Base-by-base conservation (phyloP, 495 filamentous ascomycete genomes). In the Xylaria intraflava region DNA sequence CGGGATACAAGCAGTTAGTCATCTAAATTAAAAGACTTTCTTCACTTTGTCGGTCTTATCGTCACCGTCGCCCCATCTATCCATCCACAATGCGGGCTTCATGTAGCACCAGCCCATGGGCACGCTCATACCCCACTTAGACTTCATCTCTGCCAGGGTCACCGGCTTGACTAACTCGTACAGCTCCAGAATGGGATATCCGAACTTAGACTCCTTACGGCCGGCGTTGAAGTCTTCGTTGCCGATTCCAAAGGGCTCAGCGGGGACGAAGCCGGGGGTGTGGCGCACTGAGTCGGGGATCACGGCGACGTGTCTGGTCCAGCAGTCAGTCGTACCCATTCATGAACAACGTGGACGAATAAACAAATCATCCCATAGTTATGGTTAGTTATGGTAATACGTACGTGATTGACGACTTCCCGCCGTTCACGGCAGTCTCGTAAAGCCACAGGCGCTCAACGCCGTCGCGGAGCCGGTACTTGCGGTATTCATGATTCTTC, bases 141-240 rank as follows among this genome's bases (percentile, higher is more conserved):
- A 22, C 29, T 65, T 62, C 38, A 64, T 65, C 50, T 57, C 56
- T 29, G 47, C 51, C 39, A 70, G 52, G 11, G 29, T 62, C 16
- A 72, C 59, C 6, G 66, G 62, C 42, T 60, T 27, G 11, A 59
- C 51, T 52, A 71, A 48, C 56, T 60, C 52, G 52, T 62, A 65
- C 6, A 72, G 46, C 48, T 62, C 55, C 24, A 71, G 51, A 26
- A 72, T 63, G 41, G 67, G 65, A 54, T 72, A 71, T 17, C 59
- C 69, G 46, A 62, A 72, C 42, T 67, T 65, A 38, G 64, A 68
- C 22, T 56, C 19, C 47, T 70, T 72, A 31, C 41, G 51, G 2
- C 66, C 67, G 27, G 67, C 64, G 36, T 72, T 74, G 60, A 69
- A 74, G 22, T 74, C 71, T 6, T 59, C 62, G 52, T 74, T 72